Conservation (phyloP, 176 grass and related monocot species). For the Metroxylon sagu region DNA sequence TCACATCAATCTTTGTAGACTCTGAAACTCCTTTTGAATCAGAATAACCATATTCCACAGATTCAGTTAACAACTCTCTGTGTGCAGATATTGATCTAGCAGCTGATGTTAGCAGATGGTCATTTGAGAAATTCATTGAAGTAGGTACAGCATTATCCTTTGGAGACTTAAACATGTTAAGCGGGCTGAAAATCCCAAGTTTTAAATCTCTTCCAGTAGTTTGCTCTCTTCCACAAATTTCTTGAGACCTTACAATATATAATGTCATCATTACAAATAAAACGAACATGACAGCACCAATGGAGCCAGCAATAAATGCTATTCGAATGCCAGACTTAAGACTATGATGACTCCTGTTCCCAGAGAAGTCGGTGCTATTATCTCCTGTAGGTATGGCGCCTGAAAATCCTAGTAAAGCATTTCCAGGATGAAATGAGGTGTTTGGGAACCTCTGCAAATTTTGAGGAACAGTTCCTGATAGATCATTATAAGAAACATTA, state of each 20-base stretch:
- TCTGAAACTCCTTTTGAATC: conserved; percentile 46
- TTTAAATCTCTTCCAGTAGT: conserved; percentile 66
- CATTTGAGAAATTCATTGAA: conserved; percentile 88
- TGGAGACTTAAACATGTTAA: conserved; percentile 41
- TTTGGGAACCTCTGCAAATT: conserved; percentile 67
- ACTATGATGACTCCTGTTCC: conserved; percentile 15
- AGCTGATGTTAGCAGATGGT: conserved; percentile 58
- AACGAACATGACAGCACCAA: conserved; percentile 58
- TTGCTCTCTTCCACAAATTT: conserved; percentile 61
- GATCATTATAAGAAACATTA: conserved; percentile 81
- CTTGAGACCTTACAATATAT: conserved; percentile 74
- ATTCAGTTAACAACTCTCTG: conserved; percentile 68
- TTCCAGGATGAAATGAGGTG: conserved; percentile 81
- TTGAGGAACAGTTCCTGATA: conserved; percentile 68
- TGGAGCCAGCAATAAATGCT: conserved; percentile 69
- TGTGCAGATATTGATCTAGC: conserved; percentile 79
- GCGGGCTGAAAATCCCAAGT: conserved; percentile 46
- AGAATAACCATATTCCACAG: conserved; percentile 60
- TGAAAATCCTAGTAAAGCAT: conserved; percentile 59
- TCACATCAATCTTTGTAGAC: conserved; percentile 26
- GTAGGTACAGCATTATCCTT: conserved; percentile 70
- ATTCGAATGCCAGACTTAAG: conserved; percentile 54
- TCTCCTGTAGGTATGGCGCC: conserved; percentile 46
- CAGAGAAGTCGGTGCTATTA: conserved; percentile 18
- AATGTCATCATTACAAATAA: conserved; percentile 62